phyloP scores from a whole-genome alignment of 2,329 filamentous ascomycete species.

The Chlorencoelia australis region DNA sequence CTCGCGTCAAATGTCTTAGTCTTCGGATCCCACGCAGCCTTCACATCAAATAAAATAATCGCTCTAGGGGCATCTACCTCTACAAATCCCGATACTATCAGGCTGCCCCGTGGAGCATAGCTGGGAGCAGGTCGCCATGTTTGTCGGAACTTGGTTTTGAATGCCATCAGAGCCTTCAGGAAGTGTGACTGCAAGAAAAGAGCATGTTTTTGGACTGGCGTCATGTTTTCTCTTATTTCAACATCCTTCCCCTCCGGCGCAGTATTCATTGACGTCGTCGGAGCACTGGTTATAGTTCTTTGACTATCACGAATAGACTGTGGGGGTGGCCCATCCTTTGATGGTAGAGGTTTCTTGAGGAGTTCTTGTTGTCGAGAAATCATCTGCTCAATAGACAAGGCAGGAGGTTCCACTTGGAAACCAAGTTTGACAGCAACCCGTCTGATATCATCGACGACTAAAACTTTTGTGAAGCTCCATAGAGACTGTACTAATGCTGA shows the following conservation, averaged over 20 bases:
- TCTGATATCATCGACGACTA: constrained; percentile 35
- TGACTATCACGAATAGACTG: constrained; percentile 7
- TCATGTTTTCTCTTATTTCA: too few species aligned
- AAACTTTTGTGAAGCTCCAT: constrained; percentile 41
- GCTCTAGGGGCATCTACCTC: constrained; percentile 39
- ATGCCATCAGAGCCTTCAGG: constrained; percentile 19
- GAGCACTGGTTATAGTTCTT: constrained; percentile 8
- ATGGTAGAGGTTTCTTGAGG: constrained; percentile 6
- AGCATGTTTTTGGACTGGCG: too few species aligned
- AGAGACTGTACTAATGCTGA: constrained; percentile 39
- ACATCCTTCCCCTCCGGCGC: constrained; percentile 6
- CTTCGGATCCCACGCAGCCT: constrained; percentile 47
- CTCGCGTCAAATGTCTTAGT: constrained; percentile 30
- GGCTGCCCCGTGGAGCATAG: constrained; percentile 39
- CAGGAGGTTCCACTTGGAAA: constrained; percentile 24
- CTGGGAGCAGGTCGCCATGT: constrained; percentile 37
- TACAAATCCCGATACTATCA: constrained; percentile 44
- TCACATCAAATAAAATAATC: constrained; percentile 40
- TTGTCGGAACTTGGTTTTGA: constrained; percentile 25
- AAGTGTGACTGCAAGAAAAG: constrained; percentile 16
- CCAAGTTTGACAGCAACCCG: constrained; percentile 38
- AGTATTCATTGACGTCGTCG: constrained; percentile 3
- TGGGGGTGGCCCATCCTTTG: constrained; percentile 15
- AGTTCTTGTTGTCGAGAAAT: constrained; percentile 1
- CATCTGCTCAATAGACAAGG: constrained; percentile 16